Percentiles rank a stretch among this genome's conserved stretches.
These are phyloP conservation scores for Sporothrix luriei DNA, from an alignment of 2,329 filamentous ascomycete genomes.

Conservation along the genomic window DNA sequence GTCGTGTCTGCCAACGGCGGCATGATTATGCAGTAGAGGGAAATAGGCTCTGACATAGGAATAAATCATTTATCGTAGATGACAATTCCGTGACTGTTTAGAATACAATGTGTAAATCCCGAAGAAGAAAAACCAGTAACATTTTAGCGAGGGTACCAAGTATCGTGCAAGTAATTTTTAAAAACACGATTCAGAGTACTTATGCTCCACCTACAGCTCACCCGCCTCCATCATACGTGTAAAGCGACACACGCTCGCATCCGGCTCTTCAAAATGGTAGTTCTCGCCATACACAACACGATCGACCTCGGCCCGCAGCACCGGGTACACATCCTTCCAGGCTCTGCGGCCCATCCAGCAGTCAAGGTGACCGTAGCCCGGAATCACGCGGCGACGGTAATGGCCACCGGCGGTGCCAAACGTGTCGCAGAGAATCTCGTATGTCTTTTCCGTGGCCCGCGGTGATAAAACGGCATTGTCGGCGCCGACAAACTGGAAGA, in stretches of 20 bases:
- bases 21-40: conserved; percentile 51
- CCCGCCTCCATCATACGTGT: conserved; percentile 47
- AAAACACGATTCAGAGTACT: no score
- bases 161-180: no score
- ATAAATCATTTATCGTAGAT: no score
- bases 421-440: conserved; percentile 54
- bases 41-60: no score
- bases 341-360: conserved; percentile 64
- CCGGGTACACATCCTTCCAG: conserved; percentile 62
- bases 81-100: no score
- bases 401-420: conserved; percentile 48
- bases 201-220: conserved; percentile 40
- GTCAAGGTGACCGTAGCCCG: conserved; percentile 63
- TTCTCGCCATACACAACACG: conserved; percentile 50
- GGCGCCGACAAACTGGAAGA: conserved; percentile 58
- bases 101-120: no score
- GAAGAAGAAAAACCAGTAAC: no score
- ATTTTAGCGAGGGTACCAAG: no score
- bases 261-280: conserved; percentile 50
- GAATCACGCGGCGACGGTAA: conserved; percentile 57
- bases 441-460: conserved; percentile 56
- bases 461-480: conserved; percentile 61
- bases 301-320: conserved; percentile 58
- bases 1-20: conserved; percentile 81
- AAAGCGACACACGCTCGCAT: conserved; percentile 49